Evolutionary conservation across 2,329 filamentous ascomycete genomes (phyloP).

Genomic region (Trichoderma atrobrunneum): DNA sequence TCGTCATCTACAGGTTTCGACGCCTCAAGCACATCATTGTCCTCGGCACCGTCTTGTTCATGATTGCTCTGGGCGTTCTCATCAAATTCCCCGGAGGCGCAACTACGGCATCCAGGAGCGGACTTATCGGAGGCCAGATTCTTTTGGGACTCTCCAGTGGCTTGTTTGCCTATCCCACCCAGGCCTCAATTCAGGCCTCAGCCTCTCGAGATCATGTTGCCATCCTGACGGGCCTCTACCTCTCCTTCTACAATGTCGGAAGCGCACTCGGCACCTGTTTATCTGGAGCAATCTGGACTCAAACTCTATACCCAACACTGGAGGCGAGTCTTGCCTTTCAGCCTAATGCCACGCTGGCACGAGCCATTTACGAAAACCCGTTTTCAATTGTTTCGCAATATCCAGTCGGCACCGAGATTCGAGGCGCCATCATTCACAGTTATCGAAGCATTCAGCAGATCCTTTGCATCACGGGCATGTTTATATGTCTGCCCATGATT

Average conservation of each 20-base stretch:
- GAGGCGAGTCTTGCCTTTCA: constrained; percentile 35
- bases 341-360: constrained; percentile 35
- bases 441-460: constrained; percentile 46
- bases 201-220: constrained; percentile 38
- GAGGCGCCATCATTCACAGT: constrained; percentile 42
- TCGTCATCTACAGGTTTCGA: constrained; percentile 51
- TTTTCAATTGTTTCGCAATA: constrained; percentile 35
- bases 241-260: constrained; percentile 43
- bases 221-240: constrained; percentile 38
- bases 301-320: constrained; percentile 36
- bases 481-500: constrained; percentile 47
- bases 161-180: constrained; percentile 48
- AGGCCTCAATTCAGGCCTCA: constrained; percentile 41
- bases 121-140: constrained; percentile 55
- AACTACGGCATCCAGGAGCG: constrained; percentile 39
- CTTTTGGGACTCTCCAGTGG: constrained; percentile 58
- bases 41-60: constrained; percentile 53
- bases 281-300: constrained; percentile 43
- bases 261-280: constrained; percentile 41
- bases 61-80: constrained; percentile 54
- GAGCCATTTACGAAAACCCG: constrained; percentile 37
- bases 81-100: constrained; percentile 54
- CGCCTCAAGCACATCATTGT: constrained; percentile 59
- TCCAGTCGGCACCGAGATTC: constrained; percentile 43
- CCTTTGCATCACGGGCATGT: constrained; percentile 45